phyloP scores from a whole-genome alignment of 225 moss, liverwort and hornwort genomes.

The Physcomitrium patens region DNA sequence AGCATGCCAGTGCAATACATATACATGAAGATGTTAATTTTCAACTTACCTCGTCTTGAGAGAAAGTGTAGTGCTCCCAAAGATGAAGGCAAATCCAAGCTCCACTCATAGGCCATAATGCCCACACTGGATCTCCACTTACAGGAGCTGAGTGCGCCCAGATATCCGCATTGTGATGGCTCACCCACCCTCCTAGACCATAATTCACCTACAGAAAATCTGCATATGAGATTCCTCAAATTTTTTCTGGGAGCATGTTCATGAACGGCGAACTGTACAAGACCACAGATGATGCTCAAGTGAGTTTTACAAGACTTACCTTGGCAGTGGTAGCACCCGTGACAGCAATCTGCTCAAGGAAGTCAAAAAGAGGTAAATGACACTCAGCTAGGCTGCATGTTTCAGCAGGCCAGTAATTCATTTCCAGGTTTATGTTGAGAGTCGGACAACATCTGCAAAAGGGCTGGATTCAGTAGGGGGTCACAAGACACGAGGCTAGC shows the following conservation, averaged over 20 bases:
- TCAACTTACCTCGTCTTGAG: constrained; percentile 73
- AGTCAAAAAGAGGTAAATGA: constrained; percentile 85
- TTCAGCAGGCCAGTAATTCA: constrained; percentile 99
- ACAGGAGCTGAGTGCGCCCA: constrained; percentile 99
- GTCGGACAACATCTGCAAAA: constrained; percentile 88
- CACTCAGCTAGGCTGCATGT: constrained; percentile 93
- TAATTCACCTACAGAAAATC: constrained; percentile 78
- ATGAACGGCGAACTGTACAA: constrained; percentile 3
- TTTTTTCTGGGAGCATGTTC: constrained; percentile 1
- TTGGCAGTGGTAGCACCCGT: constrained; percentile 77
- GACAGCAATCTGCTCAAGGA: constrained; percentile 79
- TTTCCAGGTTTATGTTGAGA: constrained; percentile 92
- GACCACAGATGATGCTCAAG: constrained; percentile 15
- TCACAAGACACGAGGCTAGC: constrained; percentile 11
- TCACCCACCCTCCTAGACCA: constrained; percentile 88
- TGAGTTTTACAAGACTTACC: constrained; percentile 44
- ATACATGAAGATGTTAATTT: background rate
- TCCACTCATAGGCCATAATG: constrained; percentile 95
- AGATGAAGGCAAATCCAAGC: constrained; percentile 95
- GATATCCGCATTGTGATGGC: constrained; percentile 97
- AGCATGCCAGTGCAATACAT: constrained; percentile 1
- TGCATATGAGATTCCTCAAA: constrained; percentile 12
- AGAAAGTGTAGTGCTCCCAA: constrained; percentile 96
- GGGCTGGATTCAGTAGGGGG: constrained; percentile 24
- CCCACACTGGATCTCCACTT: constrained; percentile 87